A percentile compares a stretch with the other conserved stretches of the same genome.
Conservation (phyloP, 208 protist genomes). For the Strigomonas galati region DNA sequence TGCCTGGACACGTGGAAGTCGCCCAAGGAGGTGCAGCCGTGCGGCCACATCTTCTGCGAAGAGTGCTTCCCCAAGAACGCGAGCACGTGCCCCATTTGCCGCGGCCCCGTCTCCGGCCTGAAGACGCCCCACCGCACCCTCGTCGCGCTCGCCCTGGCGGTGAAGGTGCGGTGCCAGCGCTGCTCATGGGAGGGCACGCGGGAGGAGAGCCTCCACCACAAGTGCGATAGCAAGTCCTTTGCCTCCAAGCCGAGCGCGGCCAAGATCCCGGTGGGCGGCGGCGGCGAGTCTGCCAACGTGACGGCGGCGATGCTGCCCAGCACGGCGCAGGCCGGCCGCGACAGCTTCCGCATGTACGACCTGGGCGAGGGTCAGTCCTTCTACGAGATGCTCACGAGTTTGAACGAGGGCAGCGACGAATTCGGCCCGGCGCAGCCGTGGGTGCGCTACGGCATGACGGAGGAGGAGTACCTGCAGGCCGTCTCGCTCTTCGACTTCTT, state of each 20-base stretch:
- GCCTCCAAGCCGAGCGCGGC: neutral
- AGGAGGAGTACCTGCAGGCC: slow-evolving; percentile 80
- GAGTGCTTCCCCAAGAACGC: slow-evolving; percentile 33
- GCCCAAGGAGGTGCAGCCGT: slow-evolving; percentile 33
- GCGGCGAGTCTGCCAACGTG: neutral
- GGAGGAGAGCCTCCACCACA: slow-evolving; percentile 29
- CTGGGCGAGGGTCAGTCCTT: too few species aligned
- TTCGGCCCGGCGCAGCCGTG: slow-evolving; percentile 27
- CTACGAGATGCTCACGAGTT: too few species aligned
- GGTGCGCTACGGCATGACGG: slow-evolving; percentile 45
- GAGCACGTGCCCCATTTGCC: slow-evolving; percentile 63
- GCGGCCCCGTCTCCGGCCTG: slow-evolving; percentile 21
- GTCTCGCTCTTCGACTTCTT: slow-evolving; percentile 80
- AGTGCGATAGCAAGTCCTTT: slow-evolving; percentile 8
- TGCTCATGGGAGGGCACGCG: slow-evolving; percentile 73
- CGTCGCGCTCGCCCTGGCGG: slow-evolving; percentile 60
- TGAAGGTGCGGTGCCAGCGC: slow-evolving; percentile 45
- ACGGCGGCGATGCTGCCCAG: neutral
- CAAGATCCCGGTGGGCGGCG: too few species aligned
- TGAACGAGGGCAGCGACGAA: too few species aligned
- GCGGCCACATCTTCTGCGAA: slow-evolving; percentile 61
- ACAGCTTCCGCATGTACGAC: neutral
- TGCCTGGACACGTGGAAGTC: slow-evolving; percentile 79
- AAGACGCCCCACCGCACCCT: slow-evolving; percentile 59
- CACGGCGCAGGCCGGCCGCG: neutral